Conservation (phyloP, 345 rosid species). For the Draba incana region DNA sequence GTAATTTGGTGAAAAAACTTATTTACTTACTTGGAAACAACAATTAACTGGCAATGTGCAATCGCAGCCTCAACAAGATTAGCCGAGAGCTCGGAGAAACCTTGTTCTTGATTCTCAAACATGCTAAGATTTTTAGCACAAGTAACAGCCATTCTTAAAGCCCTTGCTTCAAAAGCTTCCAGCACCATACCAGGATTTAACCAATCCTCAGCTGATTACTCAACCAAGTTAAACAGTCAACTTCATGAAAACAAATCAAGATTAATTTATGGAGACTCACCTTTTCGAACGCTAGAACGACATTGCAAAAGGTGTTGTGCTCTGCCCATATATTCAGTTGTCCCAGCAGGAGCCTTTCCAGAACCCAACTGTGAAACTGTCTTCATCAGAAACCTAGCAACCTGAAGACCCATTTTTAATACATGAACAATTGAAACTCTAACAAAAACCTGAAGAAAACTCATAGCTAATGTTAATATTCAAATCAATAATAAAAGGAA, state of each 20-base stretch:
- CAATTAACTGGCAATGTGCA: slow-evolving; percentile 92
- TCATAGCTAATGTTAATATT: too few relatives aligned
- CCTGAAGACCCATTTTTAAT: slow-evolving; percentile 44
- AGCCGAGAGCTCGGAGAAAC: slow-evolving; percentile 71
- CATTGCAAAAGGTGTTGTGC: slow-evolving; percentile 70
- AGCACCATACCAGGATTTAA: slow-evolving; percentile 61
- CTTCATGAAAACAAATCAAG: background rate
- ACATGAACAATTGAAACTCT: background rate
- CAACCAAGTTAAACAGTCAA: background rate
- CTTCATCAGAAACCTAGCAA: slow-evolving; percentile 87
- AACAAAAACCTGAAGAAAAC: too few relatives aligned
- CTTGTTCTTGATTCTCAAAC: slow-evolving; percentile 72
- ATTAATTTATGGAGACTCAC: slow-evolving; percentile 36
- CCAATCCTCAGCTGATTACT: slow-evolving; percentile 75
- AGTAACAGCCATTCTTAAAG: slow-evolving; percentile 71
- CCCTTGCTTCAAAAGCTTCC: slow-evolving; percentile 86
- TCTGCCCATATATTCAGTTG: slow-evolving; percentile 74
- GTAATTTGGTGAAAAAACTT: slow-evolving; percentile 9
- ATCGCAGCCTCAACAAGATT: slow-evolving; percentile 69
- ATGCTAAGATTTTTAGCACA: slow-evolving; percentile 67
- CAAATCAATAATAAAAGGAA: too few relatives aligned
- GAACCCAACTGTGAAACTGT: slow-evolving; percentile 74
- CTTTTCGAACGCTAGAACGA: slow-evolving; percentile 53
- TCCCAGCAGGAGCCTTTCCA: slow-evolving; percentile 75
- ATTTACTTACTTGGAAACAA: slow-evolving; percentile 77